These are phyloP conservation scores for Yamadazyma atlantica DNA, from an alignment of 1,139 yeast genomes.

Conservation along the genomic window DNA sequence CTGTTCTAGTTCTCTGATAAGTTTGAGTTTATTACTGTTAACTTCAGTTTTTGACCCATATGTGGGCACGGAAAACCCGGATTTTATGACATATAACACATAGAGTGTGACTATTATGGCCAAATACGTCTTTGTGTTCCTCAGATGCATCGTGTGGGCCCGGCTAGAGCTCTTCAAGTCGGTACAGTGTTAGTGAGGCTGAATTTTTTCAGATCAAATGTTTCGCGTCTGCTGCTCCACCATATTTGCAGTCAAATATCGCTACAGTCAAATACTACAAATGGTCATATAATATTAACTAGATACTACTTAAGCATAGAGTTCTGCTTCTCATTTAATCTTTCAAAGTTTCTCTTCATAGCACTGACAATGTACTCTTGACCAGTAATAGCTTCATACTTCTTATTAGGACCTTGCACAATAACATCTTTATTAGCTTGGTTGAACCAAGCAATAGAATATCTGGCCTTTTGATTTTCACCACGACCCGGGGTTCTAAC, in stretches of 20 bases:
- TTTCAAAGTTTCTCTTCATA: slow-evolving; percentile 22
- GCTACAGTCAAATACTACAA: no score
- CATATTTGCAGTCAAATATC: no score
- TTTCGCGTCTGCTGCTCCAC: no score
- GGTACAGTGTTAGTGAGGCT: no score
- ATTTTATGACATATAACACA: slow-evolving; percentile 12
- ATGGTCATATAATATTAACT: no score
- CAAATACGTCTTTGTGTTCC: slow-evolving; percentile 7
- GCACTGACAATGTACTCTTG: slow-evolving; percentile 25
- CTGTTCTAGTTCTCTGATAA: slow-evolving; percentile 30
- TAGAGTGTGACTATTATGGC: slow-evolving; percentile 9
- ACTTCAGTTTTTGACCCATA: slow-evolving; percentile 21
- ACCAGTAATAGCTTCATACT: slow-evolving; percentile 26
- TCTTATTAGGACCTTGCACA: slow-evolving; percentile 26
- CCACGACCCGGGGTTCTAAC: slow-evolving; percentile 21
- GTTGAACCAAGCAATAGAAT: slow-evolving; percentile 26
- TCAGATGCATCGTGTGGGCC: slow-evolving; percentile 6
- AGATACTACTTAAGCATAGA: neutral
- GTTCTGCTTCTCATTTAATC: slow-evolving; percentile 5
- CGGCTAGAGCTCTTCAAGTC: neutral
- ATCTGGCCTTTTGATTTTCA: slow-evolving; percentile 23
- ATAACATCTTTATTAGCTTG: slow-evolving; percentile 29
- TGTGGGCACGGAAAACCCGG: slow-evolving; percentile 14
- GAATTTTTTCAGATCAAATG: no score
- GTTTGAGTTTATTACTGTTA: slow-evolving; percentile 24